Percentiles rank a stretch among this genome's conserved stretches.
phyloP scores from a whole-genome alignment of 257 asterid species.

The Solanum sparsipilum region DNA sequence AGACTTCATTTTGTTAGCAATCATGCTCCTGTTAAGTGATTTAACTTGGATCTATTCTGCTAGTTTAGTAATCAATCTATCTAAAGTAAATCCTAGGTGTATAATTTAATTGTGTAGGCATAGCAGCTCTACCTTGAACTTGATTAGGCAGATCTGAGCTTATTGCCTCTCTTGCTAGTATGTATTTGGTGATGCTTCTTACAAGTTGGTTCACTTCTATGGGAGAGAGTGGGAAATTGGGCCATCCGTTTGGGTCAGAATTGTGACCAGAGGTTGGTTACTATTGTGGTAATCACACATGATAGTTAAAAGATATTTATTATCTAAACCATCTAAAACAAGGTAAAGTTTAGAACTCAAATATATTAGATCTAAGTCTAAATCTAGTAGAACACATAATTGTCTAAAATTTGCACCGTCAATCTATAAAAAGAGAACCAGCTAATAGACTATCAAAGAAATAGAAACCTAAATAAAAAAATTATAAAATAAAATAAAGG shows the following conservation, averaged over 20 bases:
- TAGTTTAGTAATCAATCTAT: not conserved
- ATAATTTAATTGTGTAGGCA: not conserved
- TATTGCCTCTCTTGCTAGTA: slow-evolving; percentile 78
- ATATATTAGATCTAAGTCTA: not conserved
- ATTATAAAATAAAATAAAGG: too few species aligned
- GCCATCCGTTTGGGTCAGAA: slow-evolving; percentile 87
- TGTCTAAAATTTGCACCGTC: not conserved
- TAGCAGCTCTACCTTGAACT: not conserved
- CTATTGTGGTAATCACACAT: too few species aligned
- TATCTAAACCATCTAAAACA: too few species aligned
- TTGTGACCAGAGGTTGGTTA: slow-evolving; percentile 24
- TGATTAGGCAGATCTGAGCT: not conserved
- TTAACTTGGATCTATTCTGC: not conserved
- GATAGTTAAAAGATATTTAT: too few species aligned
- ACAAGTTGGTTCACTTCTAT: slow-evolving; percentile 83
- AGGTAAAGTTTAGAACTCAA: too few species aligned
- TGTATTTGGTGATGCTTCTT: slow-evolving; percentile 82
- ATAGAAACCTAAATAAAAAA: not conserved
- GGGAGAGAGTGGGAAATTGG: slow-evolving; percentile 88
- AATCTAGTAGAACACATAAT: not conserved
- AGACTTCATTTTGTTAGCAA: not conserved
- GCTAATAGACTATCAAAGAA: too few species aligned
- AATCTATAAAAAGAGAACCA: not conserved
- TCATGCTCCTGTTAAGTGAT: not conserved
- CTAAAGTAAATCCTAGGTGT: not conserved